phyloP scores from a whole-genome alignment of 2,329 filamentous ascomycete genomes.

The Colletotrichum neosansevieriae region DNA sequence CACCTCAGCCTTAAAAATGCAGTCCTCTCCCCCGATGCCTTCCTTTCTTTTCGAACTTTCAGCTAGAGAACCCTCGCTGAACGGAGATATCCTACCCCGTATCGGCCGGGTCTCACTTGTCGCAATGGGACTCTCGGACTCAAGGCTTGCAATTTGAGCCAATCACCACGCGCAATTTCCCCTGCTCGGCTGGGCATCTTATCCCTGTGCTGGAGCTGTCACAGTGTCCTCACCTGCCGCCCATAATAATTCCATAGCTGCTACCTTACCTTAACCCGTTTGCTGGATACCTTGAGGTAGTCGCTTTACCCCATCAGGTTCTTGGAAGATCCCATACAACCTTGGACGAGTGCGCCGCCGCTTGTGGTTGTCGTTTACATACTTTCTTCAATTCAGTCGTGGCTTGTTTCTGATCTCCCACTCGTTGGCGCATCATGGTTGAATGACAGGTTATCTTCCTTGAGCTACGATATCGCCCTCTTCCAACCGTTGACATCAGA shows the following conservation, averaged over 20 bases:
- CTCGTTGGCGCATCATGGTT: conserved; percentile 22
- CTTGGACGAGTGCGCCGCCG: conserved; percentile 22
- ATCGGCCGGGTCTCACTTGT: conserved; percentile 13
- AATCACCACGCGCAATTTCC: conserved; percentile 23
- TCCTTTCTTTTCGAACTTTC: too few species aligned
- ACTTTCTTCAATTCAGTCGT: conserved; percentile 3
- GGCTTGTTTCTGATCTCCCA: neutral
- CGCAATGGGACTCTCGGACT: conserved; percentile 17
- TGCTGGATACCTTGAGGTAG: neutral
- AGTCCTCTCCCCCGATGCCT: neutral
- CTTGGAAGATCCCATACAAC: conserved; percentile 18
- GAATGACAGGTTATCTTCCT: conserved; percentile 14
- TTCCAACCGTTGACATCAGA: neutral
- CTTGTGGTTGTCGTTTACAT: conserved; percentile 13
- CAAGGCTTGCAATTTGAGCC: conserved; percentile 1
- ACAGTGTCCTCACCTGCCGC: conserved; percentile 33
- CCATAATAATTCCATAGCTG: conserved; percentile 23
- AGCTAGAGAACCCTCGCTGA: neutral
- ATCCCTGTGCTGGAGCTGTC: conserved; percentile 34
- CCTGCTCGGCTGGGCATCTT: conserved; percentile 8
- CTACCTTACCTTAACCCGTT: conserved; percentile 11
- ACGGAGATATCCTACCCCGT: conserved; percentile 3
- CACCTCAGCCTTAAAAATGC: neutral
- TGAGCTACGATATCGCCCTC: conserved; percentile 6
- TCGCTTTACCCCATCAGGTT: conserved; percentile 26